phyloP scores from a whole-genome alignment of 768 basidiomycete species.

The Mrakia frigida region DNA sequence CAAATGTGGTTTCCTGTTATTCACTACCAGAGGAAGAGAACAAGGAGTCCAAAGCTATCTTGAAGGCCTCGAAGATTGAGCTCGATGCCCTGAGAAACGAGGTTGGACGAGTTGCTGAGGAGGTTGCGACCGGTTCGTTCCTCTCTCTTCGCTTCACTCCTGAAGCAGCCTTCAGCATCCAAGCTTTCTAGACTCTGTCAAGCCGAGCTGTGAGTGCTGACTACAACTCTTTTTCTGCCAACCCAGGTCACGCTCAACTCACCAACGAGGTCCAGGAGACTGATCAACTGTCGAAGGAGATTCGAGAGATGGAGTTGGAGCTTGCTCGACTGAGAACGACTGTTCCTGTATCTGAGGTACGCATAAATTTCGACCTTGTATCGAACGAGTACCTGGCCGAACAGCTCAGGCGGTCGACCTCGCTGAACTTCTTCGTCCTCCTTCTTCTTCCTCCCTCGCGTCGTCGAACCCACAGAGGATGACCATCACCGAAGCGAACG shows the following conservation, averaged over 20 bases:
- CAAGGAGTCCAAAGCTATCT: constrained; percentile 51
- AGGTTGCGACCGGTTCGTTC: constrained; percentile 40
- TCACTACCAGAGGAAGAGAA: constrained; percentile 62
- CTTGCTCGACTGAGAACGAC: constrained; percentile 74
- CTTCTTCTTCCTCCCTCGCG: constrained; percentile 1
- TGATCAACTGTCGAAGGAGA: constrained; percentile 48
- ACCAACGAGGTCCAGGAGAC: constrained; percentile 36
- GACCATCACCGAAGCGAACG: constrained; percentile 67
- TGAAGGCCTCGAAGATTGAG: constrained; percentile 61
- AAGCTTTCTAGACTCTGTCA: not conserved
- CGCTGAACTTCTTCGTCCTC: not conserved
- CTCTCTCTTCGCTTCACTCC: not conserved
- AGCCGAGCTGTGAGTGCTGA: not conserved
- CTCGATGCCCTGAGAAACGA: constrained; percentile 57
- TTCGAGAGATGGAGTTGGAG: constrained; percentile 74
- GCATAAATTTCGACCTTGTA: too few species aligned
- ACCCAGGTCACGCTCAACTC: constrained; percentile 36
- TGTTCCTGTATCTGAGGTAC: constrained; percentile 55
- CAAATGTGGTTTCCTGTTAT: not conserved
- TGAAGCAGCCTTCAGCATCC: not conserved
- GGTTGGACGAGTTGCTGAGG: constrained; percentile 59
- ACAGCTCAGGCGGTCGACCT: too few species aligned
- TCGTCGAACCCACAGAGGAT: constrained; percentile 51
- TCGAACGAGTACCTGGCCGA: too few species aligned
- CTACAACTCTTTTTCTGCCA: not conserved